A percentile compares a stretch with the other conserved stretches of the same genome.
Conservation (phyloP, 768 basidiomycete species). For the Phanerochaete carnosa region DNA sequence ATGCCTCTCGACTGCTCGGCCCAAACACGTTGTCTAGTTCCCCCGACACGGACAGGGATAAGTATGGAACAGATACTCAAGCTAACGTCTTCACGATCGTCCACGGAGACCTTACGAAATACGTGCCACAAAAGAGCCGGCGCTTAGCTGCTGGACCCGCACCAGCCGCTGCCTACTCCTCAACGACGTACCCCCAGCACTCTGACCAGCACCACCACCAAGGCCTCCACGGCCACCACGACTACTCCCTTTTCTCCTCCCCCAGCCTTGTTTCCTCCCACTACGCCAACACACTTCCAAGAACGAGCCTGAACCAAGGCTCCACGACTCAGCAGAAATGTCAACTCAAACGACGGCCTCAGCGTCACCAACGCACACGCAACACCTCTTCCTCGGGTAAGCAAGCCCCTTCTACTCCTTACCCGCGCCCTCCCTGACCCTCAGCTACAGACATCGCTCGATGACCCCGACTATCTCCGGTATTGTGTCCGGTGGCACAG, state of each 20-base stretch:
- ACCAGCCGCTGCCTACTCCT: neutral
- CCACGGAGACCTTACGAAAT: neutral
- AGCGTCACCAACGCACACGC: neutral
- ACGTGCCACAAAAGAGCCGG: neutral
- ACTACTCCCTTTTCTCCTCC: neutral
- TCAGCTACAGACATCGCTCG: conserved; percentile 40
- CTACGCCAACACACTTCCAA: neutral
- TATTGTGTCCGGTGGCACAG: conserved; percentile 48
- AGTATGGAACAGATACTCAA: too few relatives aligned
- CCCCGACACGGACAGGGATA: neutral
- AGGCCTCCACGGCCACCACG: too few relatives aligned
- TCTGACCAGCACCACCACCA: neutral
- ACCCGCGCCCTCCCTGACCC: neutral
- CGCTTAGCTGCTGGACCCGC: neutral
- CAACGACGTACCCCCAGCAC: neutral
- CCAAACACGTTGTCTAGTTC: too few relatives aligned
- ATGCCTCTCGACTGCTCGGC: too few relatives aligned
- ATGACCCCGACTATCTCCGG: conserved; percentile 64
- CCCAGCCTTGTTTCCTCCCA: neutral
- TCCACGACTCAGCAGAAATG: neutral
- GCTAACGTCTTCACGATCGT: neutral
- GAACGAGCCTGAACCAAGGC: neutral
- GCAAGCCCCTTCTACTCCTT: neutral
- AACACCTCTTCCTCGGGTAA: neutral
- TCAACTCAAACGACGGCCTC: neutral